Base-by-base conservation (phyloP, 371 early-diverging fungal genomes). In the Actinomucor elegans region DNA sequence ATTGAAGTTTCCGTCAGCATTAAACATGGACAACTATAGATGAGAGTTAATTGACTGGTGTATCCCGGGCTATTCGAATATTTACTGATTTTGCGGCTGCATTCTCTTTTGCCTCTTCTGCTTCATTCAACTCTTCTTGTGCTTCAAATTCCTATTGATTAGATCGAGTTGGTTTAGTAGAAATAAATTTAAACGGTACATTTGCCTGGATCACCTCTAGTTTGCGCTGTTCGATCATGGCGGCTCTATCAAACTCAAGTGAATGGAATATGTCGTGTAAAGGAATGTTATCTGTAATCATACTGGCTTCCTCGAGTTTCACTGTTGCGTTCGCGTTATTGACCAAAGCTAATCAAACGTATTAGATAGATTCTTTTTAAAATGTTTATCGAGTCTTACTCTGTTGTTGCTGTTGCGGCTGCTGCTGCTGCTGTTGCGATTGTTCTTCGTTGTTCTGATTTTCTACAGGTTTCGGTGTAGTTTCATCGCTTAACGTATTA, bases 221-320 rank as follows among this genome's bases (percentile, higher is more conserved):
- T 58, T 85, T 77, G 31, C 79, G 66, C 27, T 85, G 78, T 57
- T 88, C 91, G 21, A 78, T 73, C 74, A 87, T 83, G 1, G 80
- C 85, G 32, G 83, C 81, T 35, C 72, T 71, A 64, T 93, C 90
- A 54, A 85, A 74, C 56, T 95, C 95, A 27, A 93, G 66, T 5
- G 91, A 88, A 57, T 89, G 89, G 61, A 84, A 94, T 32, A 89
- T 67, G 45, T 85, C 87, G 58, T 77, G 79, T 3, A 88, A 58
- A 12, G 89, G 87, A 1, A 65, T 54, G 34, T 41, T n/a, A 80
- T 61, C 61, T 6, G 34, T 31, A 5, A 23, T 24, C 14, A 24
- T 11, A 17, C 17, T 15, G 10, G 21, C 20, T 45, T 54, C 61
- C 9, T 60, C 53, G 37, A 33, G 7, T 24, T 37, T 47, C 11